phyloP scores from a whole-genome alignment of 129 eudicot genomes.

The Deinandra increscens region DNA sequence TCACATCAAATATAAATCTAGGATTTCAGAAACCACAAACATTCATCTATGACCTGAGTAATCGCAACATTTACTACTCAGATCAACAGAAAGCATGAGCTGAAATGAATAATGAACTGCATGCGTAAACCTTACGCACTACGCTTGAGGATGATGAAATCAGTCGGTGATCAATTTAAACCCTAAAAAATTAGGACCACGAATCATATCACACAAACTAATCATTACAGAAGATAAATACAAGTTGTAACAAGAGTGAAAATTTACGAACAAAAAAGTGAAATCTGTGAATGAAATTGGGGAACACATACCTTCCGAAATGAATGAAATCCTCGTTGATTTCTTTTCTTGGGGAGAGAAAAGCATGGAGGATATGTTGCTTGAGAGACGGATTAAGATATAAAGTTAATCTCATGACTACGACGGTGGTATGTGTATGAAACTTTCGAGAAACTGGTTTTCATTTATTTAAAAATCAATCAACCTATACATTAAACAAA shows the following conservation, averaged over 20 bases:
- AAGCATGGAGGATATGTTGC: conserved; percentile 16
- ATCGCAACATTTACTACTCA: conserved; percentile 14
- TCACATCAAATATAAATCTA: conserved; percentile 8
- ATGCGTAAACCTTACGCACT: conserved; percentile 32
- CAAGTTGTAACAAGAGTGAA: background rate
- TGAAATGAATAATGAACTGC: conserved; percentile 17
- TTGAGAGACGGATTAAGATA: conserved; percentile 9
- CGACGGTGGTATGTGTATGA: conserved; percentile 5
- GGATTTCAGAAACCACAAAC: conserved; percentile 19
- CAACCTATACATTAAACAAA: no score
- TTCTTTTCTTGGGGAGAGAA: conserved; percentile 8
- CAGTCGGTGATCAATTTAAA: conserved; percentile 24
- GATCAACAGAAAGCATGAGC: conserved; percentile 15
- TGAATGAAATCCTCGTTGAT: conserved; percentile 5
- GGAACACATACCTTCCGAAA: conserved; percentile 4
- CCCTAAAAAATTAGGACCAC: conserved; percentile 11
- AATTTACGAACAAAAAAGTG: background rate
- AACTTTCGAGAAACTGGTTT: conserved; percentile 18
- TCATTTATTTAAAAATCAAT: no score
- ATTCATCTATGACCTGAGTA: background rate
- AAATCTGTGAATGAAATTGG: conserved; percentile 6
- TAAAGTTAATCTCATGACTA: background rate
- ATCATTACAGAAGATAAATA: conserved; percentile 16
- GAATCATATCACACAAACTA: conserved; percentile 2
- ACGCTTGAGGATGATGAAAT: conserved; percentile 11